Percentiles rank a stretch among this genome's conserved stretches.
These are phyloP conservation scores for Geosmithia putterillii DNA, from an alignment of 2,329 filamentous ascomycete genomes.

Conservation along the genomic window DNA sequence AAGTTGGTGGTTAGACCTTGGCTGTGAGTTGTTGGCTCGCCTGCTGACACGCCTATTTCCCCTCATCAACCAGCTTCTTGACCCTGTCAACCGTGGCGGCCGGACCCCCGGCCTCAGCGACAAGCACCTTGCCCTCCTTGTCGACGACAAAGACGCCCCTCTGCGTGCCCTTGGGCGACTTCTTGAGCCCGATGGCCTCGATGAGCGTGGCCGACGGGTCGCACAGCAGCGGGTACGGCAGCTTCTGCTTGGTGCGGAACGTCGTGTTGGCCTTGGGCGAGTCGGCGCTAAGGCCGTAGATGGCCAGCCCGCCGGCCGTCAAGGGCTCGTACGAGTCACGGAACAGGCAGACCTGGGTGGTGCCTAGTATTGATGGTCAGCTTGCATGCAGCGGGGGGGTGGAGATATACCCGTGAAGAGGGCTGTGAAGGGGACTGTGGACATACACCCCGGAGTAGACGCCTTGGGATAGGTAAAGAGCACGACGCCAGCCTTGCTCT, in stretches of 20 bases:
- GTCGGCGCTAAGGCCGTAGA: conserved; percentile 85
- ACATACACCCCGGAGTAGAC: conserved; percentile 85
- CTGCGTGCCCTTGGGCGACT: conserved; percentile 64
- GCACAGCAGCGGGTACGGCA: conserved; percentile 81
- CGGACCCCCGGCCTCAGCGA: conserved; percentile 63
- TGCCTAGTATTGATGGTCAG: conserved; percentile 54
- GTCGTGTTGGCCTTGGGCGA: conserved; percentile 83
- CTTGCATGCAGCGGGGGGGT: too few species aligned
- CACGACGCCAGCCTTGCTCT: conserved; percentile 76
- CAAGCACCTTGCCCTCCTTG: conserved; percentile 70
- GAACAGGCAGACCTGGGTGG: conserved; percentile 86
- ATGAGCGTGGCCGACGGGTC: conserved; percentile 68
- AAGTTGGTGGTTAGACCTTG: too few species aligned
- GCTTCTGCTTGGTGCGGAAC: conserved; percentile 83
- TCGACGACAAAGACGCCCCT: conserved; percentile 82
- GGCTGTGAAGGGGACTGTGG: too few species aligned
- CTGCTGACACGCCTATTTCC: too few species aligned
- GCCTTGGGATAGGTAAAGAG: conserved; percentile 95
- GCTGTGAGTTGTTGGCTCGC: too few species aligned
- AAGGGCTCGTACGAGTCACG: conserved; percentile 71
- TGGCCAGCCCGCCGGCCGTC: conserved; percentile 65
- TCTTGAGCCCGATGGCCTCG: conserved; percentile 78
- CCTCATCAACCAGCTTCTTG: conserved; percentile 51
- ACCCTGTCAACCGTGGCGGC: conserved; percentile 67
- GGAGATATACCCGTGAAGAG: not conserved